Conservation (phyloP, 805 yeast genomes). For the Yarrowia sp. region DNA sequence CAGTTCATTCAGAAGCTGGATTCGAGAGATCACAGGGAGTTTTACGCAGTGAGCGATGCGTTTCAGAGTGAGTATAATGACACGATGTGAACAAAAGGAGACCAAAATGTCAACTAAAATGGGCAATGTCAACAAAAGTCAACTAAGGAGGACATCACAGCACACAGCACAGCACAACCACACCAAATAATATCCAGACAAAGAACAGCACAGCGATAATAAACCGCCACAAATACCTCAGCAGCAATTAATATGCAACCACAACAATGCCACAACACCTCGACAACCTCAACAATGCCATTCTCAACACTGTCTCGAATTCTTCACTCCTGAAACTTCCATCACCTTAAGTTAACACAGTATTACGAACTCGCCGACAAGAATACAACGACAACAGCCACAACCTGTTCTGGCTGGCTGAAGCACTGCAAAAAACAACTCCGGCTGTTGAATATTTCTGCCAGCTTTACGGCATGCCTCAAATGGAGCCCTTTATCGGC, state of each 20-base stretch:
- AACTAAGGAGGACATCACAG: too few relatives aligned
- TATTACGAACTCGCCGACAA: not conserved
- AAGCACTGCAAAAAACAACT: not conserved
- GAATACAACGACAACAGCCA: not conserved
- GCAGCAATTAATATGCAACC: too few relatives aligned
- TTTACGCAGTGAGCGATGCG: slow-evolving; percentile 22
- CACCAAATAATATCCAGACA: too few relatives aligned
- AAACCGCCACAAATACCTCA: too few relatives aligned
- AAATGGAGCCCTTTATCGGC: slow-evolving; percentile 7
- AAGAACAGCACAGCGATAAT: too few relatives aligned
- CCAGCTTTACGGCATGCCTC: slow-evolving; percentile 5
- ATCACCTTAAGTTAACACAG: not conserved
- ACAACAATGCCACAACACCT: too few relatives aligned
- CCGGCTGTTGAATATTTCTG: slow-evolving; percentile 11
- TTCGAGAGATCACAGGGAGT: slow-evolving; percentile 14
- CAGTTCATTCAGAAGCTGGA: not conserved
- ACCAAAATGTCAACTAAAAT: not conserved
- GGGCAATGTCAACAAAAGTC: too few relatives aligned
- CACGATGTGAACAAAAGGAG: too few relatives aligned
- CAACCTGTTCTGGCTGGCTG: not conserved
- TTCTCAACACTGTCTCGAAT: too few relatives aligned
- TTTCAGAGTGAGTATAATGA: slow-evolving; percentile 10
- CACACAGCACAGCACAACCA: too few relatives aligned
- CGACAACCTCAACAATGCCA: too few relatives aligned
- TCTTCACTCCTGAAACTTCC: not conserved